These are phyloP conservation scores for Metschnikowia continentalis DNA, from an alignment of 805 yeast species.

Conservation along the genomic window DNA sequence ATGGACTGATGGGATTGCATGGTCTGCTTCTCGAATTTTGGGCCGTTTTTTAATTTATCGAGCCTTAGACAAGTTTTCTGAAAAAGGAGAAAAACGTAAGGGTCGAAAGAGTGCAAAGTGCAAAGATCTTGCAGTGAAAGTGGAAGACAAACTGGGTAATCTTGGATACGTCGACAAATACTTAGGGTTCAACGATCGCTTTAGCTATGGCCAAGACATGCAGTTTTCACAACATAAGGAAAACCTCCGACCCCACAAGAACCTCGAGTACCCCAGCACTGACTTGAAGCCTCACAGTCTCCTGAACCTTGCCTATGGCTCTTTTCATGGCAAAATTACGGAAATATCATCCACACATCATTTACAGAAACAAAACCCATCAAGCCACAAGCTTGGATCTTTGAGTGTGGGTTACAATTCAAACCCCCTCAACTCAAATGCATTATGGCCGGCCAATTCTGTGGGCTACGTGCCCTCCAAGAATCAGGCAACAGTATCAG, in stretches of 20 bases:
- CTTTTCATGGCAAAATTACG: background rate
- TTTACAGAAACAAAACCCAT: background rate
- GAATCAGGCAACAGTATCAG: background rate
- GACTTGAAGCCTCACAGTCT: background rate
- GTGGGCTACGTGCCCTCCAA: background rate
- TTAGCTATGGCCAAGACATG: background rate
- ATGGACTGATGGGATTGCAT: conserved; percentile 95
- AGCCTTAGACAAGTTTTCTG: conserved; percentile 44
- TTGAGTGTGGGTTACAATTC: background rate
- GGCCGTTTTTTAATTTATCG: conserved; percentile 84
- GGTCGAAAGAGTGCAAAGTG: conserved; percentile 22
- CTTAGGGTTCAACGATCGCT: background rate
- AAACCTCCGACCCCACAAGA: background rate
- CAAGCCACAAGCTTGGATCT: background rate
- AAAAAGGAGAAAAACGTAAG: conserved; percentile 37
- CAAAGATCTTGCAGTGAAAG: background rate
- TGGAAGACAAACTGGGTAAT: background rate
- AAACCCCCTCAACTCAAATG: background rate
- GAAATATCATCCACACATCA: background rate
- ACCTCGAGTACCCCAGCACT: background rate
- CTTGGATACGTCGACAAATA: conserved; percentile 6
- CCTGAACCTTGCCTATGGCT: background rate
- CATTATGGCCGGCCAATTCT: background rate
- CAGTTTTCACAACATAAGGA: background rate
- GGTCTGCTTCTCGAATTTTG: conserved; percentile 88